Evolutionary conservation across 2,329 filamentous ascomycete species (phyloP), one percentile per base, ranked within the genome.

Genomic region (Talaromyces verruculosus): DNA sequence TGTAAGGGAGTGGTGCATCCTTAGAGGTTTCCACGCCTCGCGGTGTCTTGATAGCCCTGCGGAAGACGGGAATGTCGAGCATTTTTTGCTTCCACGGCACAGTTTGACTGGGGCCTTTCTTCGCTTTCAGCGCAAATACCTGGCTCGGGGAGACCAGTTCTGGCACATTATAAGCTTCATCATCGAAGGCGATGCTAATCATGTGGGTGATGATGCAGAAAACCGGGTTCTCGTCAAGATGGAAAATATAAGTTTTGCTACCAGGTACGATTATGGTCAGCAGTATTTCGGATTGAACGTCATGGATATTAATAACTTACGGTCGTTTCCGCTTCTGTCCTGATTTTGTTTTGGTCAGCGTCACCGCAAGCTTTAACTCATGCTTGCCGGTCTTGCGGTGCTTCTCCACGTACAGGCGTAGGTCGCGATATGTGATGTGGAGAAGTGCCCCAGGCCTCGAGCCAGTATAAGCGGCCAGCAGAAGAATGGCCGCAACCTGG

Each of bases 201-300:
- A 67, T 65, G 19, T 67, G 17, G 57, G 61, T 67, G 43, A 67
- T 65, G n/a, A 67, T 63, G n/a, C 33, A 67, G 53, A 67, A 67
- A 1, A 67, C 51, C 5, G 43, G 62, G 39, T 67, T 67, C 43
- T 67, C 58, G 60, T 67, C 59, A 10, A 67, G 58, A 57, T 65
- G 19, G 55, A 59, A 33, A 33, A 33, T 33, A 11, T 59, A 59
- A 1, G 55, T 5, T 59, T 59, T 59, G 17, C 35, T 59, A 59
- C 35, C 2, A 10, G 0, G 10, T 59, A 41, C 11, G 10, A 59
- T 28, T 59, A 5, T 59, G 55, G n/a, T 59, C 19, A 59, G 55
- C 17, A 1, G 10, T 59, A 17, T 59, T 59, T 28, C 45, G 13
- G 49, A 58, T n/a, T n/a, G 17, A 49, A 2, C 1, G 6, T 30